These are phyloP conservation scores for Pleurotus salmoneostramineus DNA, from an alignment of 768 basidiomycete species.

Conservation along the genomic window DNA sequence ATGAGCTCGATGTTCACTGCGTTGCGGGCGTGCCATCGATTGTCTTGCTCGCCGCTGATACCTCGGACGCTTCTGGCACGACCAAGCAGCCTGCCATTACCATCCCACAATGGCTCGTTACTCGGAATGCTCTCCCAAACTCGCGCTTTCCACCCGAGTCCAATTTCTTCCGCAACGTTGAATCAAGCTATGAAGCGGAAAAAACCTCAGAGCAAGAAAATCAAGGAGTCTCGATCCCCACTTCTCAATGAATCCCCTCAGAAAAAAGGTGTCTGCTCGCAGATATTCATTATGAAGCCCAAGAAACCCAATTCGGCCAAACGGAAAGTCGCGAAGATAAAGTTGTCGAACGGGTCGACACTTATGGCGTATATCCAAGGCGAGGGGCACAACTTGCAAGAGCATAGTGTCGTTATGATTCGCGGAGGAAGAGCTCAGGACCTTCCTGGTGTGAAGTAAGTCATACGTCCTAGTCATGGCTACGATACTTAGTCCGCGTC, in stretches of 20 bases:
- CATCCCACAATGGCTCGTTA: background rate
- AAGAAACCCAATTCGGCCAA: slow-evolving; percentile 99
- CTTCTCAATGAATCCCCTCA: slow-evolving; percentile 79
- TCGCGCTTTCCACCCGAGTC: slow-evolving; percentile 62
- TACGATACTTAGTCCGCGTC: background rate
- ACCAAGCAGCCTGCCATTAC: background rate
- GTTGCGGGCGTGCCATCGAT: slow-evolving; percentile 26
- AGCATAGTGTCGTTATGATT: slow-evolving; percentile 94
- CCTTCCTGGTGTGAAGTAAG: slow-evolving; percentile 93
- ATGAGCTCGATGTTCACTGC: slow-evolving; percentile 31
- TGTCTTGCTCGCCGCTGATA: slow-evolving; percentile 23
- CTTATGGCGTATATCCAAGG: slow-evolving; percentile 94
- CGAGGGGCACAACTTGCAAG: slow-evolving; percentile 97
- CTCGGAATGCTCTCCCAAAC: background rate
- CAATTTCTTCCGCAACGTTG: slow-evolving; percentile 61
- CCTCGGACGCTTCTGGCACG: slow-evolving; percentile 13
- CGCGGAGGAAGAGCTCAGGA: slow-evolving; percentile 95
- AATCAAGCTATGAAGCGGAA: slow-evolving; percentile 88
- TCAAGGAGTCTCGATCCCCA: slow-evolving; percentile 66
- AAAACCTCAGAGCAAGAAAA: slow-evolving; percentile 45
- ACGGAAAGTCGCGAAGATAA: slow-evolving; percentile 93
- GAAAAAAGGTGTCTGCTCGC: slow-evolving; percentile 87
- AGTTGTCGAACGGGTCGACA: slow-evolving; percentile 84
- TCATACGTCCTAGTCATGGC: slow-evolving; percentile 7
- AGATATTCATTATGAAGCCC: slow-evolving; percentile 77